These are phyloP conservation scores for Nyctanthes arbortristis DNA, from an alignment of 257 asterid species.

Conservation along the genomic window DNA sequence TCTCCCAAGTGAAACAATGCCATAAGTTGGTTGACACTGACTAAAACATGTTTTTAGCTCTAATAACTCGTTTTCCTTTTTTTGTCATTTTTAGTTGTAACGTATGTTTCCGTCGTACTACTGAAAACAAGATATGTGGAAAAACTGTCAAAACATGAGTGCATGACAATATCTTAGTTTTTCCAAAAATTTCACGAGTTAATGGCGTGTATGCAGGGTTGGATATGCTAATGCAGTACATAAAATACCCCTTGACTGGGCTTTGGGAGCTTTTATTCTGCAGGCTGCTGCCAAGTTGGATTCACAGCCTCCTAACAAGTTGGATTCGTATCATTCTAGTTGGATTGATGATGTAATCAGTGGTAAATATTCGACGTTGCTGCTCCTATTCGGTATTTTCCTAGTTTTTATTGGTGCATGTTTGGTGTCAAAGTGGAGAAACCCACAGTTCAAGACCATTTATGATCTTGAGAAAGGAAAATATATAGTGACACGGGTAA, in stretches of 20 bases:
- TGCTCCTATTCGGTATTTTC: conserved; percentile 27
- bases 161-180: background rate
- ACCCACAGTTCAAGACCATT: conserved; percentile 52
- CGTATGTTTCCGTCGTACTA: no score
- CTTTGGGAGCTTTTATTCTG: conserved; percentile 50
- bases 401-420: conserved; percentile 28
- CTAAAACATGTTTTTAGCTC: no score
- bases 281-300: conserved; percentile 31
- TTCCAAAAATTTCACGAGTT: background rate
- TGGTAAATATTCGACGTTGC: conserved; percentile 28
- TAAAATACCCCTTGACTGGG: conserved; percentile 54
- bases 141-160: no score
- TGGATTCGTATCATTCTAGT: conserved; percentile 27
- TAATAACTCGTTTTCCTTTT: no score
- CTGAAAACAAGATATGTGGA: no score
- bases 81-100: no score
- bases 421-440: conserved; percentile 37
- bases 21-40: no score
- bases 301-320: conserved; percentile 24
- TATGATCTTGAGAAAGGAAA: conserved; percentile 57
- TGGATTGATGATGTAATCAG: conserved; percentile 24
- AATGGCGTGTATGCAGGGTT: conserved; percentile 42
- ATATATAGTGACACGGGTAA: conserved; percentile 42
- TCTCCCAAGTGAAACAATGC: no score
- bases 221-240: conserved; percentile 60